A percentile compares a stretch with the other conserved stretches of the same genome.
Conservation (phyloP, 2,329 filamentous ascomycete species). For the Chrysoporthe puriensis region DNA sequence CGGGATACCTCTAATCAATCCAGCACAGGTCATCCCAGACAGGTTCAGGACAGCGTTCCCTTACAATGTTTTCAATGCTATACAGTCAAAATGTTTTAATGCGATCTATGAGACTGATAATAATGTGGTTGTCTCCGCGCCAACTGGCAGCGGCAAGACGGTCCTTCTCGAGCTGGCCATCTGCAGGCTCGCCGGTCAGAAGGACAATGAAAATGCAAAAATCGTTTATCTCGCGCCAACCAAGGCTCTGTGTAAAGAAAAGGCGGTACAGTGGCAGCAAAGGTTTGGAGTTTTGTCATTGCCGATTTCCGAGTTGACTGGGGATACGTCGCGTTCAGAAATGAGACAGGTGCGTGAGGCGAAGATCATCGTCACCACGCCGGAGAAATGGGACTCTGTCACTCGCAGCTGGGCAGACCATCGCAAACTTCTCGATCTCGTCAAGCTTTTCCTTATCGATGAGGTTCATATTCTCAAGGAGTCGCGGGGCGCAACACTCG, state of each 20-base stretch:
- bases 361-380: constrained; percentile 83
- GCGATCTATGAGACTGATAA: constrained; percentile 68
- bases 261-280: constrained; percentile 74
- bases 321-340: constrained; percentile 73
- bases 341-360: constrained; percentile 72
- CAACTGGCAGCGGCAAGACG: constrained; percentile 86
- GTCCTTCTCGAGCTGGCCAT: constrained; percentile 81
- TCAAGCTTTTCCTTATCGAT: constrained; percentile 82
- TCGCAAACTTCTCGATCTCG: constrained; percentile 70
- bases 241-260: constrained; percentile 79
- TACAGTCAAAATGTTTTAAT: constrained; percentile 79
- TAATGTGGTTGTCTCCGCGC: constrained; percentile 80
- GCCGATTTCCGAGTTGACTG: constrained; percentile 76
- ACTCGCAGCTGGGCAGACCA: constrained; percentile 88
- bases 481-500: constrained; percentile 75
- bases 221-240: constrained; percentile 85
- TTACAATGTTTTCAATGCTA: constrained; percentile 77
- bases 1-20: constrained; percentile 45
- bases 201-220: constrained; percentile 68
- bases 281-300: constrained; percentile 73
- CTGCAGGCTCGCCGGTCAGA: constrained; percentile 66
- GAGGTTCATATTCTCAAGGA: constrained; percentile 89
- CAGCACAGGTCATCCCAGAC: constrained; percentile 64
- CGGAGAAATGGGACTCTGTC: constrained; percentile 91
- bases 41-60: constrained; percentile 71